These are phyloP conservation scores for Aspergillus asperescens DNA, from an alignment of 495 filamentous ascomycete species.

Conservation along the genomic window DNA sequence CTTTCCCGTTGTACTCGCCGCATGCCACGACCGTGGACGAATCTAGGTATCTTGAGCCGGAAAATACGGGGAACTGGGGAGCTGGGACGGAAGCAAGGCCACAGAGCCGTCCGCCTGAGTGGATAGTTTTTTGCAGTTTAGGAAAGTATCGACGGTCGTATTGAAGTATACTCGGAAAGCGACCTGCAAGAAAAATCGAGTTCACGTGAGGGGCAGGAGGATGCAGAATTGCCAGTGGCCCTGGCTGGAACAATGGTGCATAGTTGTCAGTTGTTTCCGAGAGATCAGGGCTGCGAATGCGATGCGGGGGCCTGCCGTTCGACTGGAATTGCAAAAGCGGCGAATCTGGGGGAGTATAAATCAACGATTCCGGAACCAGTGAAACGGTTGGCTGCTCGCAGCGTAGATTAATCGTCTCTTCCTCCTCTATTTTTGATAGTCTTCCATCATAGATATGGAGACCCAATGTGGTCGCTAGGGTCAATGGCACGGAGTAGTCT, in stretches of 20 bases:
- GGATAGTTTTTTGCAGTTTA: conserved; percentile 65
- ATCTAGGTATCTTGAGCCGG: conserved; percentile 45
- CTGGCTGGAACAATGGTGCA: conserved; percentile 73
- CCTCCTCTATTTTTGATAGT: conserved; percentile 37
- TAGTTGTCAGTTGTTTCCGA: conserved; percentile 46
- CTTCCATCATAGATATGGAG: conserved; percentile 82
- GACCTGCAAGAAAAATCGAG: conserved; percentile 61
- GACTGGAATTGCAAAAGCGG: conserved; percentile 37
- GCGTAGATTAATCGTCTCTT: conserved; percentile 38
- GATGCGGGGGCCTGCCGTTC: conserved; percentile 37
- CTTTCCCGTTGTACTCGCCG: conserved; percentile 93
- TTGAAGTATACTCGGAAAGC: conserved; percentile 83
- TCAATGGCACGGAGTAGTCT: conserved; percentile 64
- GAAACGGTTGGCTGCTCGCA: conserved; percentile 33
- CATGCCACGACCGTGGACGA: conserved; percentile 69
- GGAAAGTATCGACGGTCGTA: conserved; percentile 89
- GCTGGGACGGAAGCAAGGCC: conserved; percentile 69
- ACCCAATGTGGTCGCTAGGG: conserved; percentile 76
- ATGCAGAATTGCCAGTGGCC: conserved; percentile 78
- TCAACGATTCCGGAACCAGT: conserved; percentile 25
- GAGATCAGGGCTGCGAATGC: conserved; percentile 40
- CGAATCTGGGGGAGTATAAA: conserved; percentile 36
- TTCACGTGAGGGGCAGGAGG: conserved; percentile 51
- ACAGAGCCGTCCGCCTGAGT: conserved; percentile 78
- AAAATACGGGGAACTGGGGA: conserved; percentile 47